Evolutionary conservation across 2,329 filamentous ascomycete genomes (phyloP).

Genomic region (Calonectria leucothoes): DNA sequence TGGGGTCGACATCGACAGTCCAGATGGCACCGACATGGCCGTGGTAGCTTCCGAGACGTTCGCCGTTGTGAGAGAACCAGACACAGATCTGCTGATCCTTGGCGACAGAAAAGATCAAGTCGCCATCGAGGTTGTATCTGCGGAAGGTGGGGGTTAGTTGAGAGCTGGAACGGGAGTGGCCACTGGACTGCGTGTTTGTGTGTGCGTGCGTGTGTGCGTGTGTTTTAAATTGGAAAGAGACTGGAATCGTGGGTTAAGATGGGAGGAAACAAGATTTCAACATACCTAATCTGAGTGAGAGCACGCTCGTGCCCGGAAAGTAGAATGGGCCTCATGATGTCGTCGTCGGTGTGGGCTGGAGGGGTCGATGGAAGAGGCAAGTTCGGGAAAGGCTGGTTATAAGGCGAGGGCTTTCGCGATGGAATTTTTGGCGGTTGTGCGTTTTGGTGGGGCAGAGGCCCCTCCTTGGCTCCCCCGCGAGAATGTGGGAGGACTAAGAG

Average conservation of each 20-base stretch:
- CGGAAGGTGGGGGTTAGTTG: slow-evolving; percentile 26
- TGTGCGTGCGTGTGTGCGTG: not conserved
- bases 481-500: slow-evolving; percentile 25
- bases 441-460: slow-evolving; percentile 55
- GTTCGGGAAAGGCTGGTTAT: slow-evolving; percentile 45
- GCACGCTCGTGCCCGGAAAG: slow-evolving; percentile 97
- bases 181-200: not conserved
- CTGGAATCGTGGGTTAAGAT: not conserved
- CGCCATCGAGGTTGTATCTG: slow-evolving; percentile 93
- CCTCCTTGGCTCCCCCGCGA: slow-evolving; percentile 32
- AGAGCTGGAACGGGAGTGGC: slow-evolving; percentile 11
- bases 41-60: slow-evolving; percentile 95
- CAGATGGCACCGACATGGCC: slow-evolving; percentile 98
- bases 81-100: slow-evolving; percentile 98
- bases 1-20: slow-evolving; percentile 97
- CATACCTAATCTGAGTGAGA: slow-evolving; percentile 91
- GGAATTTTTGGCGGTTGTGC: slow-evolving; percentile 60
- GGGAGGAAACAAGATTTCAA: slow-evolving; percentile 21
- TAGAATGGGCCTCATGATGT: slow-evolving; percentile 94
- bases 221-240: not conserved
- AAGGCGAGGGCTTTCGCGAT: slow-evolving; percentile 49
- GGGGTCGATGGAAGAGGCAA: slow-evolving; percentile 44
- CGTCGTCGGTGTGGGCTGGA: slow-evolving; percentile 40
- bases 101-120: slow-evolving; percentile 93
- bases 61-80: slow-evolving; percentile 98